Evolutionary conservation across 2,329 filamentous ascomycete genomes (phyloP), one percentile per base, ranked within the genome.

Genomic region (Hymenoscyphus linearis): DNA sequence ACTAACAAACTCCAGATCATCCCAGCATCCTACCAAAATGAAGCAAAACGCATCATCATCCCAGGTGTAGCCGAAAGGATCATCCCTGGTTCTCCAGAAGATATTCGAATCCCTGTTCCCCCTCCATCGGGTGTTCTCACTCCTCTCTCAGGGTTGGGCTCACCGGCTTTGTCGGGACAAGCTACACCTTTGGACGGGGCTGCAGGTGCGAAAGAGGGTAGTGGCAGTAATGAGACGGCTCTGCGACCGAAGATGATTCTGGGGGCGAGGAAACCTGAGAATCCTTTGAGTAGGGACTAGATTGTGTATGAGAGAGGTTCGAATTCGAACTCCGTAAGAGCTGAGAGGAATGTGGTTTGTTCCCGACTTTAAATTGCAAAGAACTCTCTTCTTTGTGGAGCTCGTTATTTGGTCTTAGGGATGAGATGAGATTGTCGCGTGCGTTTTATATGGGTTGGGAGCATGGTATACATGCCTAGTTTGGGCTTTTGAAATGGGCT

Each of bases 21-120:
- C 62, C 96, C 95, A 2, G 93, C 93, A 18, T 93, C 91, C 35
- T 99, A 99, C 76, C 95, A 97, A 78, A 99, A 99, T 72, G 89
- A 95, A 75, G 91, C 93, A 22, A 95, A 91, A 74, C 87, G 92
- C 61, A 92, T 99, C 69, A 87, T 89, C 69, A 96, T 99, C 65
- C 89, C 90, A 2, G 80, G 79, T 61, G 78, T 90, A 62, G 80
- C 83, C 13, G 63, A 63, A 13, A 81, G 83, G 56, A 86, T 92
- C 57, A 84, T 96, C 14, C 89, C 91, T 1, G 83, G 83, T 57
- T 92, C 89, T 1, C 90, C 92, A 0, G 87, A 96, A 75, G 90
- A 92, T 65, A 87, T 95, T 70, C 84, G 87, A 65, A 91, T 93
- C 52, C 89, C 89, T 0, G 88, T 92, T 12, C 85, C 89, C 25